Conservation (phyloP, 345 rosid species). For the Lepidium aucheri region DNA sequence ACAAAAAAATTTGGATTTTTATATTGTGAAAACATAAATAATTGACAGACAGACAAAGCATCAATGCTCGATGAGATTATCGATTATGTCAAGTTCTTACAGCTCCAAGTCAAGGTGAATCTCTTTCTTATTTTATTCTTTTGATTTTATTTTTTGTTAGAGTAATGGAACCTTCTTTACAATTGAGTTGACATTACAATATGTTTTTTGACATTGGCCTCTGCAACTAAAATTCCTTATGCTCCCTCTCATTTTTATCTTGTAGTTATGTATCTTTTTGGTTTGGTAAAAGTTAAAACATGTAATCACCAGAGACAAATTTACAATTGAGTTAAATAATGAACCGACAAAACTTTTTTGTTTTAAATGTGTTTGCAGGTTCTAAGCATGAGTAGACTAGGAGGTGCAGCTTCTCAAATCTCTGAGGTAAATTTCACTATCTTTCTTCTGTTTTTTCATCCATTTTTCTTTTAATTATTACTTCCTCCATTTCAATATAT, state of each 20-base stretch:
- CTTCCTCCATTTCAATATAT: too few species aligned
- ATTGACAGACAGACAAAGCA: conserved; percentile 97
- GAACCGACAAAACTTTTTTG: not conserved
- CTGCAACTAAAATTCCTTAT: conserved; percentile 26
- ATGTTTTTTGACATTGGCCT: conserved; percentile 11
- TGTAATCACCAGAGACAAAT: not conserved
- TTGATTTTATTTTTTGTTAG: not conserved
- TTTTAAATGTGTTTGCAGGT: conserved; percentile 38
- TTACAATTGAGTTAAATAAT: not conserved
- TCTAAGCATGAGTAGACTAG: conserved; percentile 92
- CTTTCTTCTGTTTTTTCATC: too few species aligned
- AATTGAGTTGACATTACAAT: conserved; percentile 29
- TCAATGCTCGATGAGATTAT: conserved; percentile 99
- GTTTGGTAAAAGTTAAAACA: not conserved
- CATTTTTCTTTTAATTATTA: too few species aligned
- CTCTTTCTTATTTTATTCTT: not conserved
- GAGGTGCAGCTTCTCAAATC: conserved; percentile 79
- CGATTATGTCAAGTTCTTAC: conserved; percentile 96
- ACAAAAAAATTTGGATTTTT: conserved; percentile 2
- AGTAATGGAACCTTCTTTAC: conserved; percentile 21
- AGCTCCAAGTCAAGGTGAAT: conserved; percentile 98
- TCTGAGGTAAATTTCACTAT: conserved; percentile 49
- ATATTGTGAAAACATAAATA: conserved; percentile 17
- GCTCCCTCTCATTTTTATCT: conserved; percentile 5
- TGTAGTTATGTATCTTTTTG: not conserved